These are phyloP conservation scores for Orbilia blumenaviensis DNA, from an alignment of 2,329 filamentous ascomycete genomes.

Conservation along the genomic window DNA sequence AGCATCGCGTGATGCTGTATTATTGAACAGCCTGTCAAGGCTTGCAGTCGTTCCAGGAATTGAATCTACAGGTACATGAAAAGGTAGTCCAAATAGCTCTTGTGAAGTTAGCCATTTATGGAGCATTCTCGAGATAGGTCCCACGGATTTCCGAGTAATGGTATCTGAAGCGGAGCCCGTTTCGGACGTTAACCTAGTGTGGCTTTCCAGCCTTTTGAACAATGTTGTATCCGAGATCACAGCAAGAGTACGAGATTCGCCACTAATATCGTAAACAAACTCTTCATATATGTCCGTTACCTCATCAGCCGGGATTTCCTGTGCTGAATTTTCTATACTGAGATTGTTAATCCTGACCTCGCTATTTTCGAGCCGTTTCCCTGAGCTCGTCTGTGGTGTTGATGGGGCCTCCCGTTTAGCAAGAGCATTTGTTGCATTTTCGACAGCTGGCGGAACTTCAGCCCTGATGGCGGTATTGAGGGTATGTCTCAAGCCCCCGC, in stretches of 20 bases:
- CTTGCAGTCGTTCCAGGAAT: too few species aligned
- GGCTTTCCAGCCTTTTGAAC: neutral
- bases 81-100: neutral
- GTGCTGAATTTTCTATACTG: neutral
- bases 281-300: neutral
- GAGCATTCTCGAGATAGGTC: constrained; percentile 7
- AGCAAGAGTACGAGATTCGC: neutral
- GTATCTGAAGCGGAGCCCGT: neutral
- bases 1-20: neutral
- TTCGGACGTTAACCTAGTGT: neutral
- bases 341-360: neutral
- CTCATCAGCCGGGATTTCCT: neutral
- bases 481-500: neutral
- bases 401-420: neutral
- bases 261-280: neutral
- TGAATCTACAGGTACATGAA: neutral
- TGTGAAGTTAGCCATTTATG: neutral
- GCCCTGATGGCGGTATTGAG: neutral
- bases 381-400: neutral
- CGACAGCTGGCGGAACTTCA: neutral
- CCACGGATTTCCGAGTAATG: neutral
- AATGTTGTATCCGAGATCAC: neutral
- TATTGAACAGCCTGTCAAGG: neutral
- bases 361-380: neutral
- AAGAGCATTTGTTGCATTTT: neutral